Evolutionary conservation across 2,329 filamentous ascomycete genomes (phyloP).

Genomic region (Ceratocystis variospora): DNA sequence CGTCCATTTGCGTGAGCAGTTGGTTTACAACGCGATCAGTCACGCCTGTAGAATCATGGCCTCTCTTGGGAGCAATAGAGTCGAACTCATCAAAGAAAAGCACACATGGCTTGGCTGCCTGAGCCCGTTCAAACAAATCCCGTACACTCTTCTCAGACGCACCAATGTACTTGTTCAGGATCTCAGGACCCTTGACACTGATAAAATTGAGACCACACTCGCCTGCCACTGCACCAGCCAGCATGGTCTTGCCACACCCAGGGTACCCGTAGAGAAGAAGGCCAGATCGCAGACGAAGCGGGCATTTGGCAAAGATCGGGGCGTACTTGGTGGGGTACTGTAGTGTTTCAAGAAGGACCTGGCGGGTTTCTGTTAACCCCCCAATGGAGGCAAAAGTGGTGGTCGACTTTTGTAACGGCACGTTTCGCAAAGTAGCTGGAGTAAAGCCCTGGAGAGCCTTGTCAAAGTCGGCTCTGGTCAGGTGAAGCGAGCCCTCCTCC

Average conservation of each 20-base stretch:
- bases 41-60: constrained; percentile 95
- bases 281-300: constrained; percentile 83
- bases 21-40: constrained; percentile 98
- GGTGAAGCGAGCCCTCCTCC: constrained; percentile 40
- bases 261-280: constrained; percentile 88
- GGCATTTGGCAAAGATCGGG: constrained; percentile 92
- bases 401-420: constrained; percentile 82
- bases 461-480: constrained; percentile 66
- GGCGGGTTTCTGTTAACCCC: constrained; percentile 70
- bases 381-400: constrained; percentile 90
- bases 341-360: constrained; percentile 84
- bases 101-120: constrained; percentile 81
- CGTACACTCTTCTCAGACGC: constrained; percentile 93
- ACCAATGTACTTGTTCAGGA: constrained; percentile 97
- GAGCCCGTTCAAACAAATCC: constrained; percentile 84
- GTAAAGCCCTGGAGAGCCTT: constrained; percentile 83
- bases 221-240: constrained; percentile 91
- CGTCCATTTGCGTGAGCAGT: constrained; percentile 96
- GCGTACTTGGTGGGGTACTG: constrained; percentile 97
- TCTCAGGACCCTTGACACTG: constrained; percentile 93
- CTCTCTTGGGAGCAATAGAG: constrained; percentile 90
- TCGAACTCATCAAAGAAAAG: constrained; percentile 99
- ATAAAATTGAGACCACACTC: constrained; percentile 98
- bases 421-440: constrained; percentile 84
- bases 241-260: constrained; percentile 88